These are phyloP conservation scores for Sambucus nigra DNA, from an alignment of 129 eudicot genomes.

Conservation along the genomic window DNA sequence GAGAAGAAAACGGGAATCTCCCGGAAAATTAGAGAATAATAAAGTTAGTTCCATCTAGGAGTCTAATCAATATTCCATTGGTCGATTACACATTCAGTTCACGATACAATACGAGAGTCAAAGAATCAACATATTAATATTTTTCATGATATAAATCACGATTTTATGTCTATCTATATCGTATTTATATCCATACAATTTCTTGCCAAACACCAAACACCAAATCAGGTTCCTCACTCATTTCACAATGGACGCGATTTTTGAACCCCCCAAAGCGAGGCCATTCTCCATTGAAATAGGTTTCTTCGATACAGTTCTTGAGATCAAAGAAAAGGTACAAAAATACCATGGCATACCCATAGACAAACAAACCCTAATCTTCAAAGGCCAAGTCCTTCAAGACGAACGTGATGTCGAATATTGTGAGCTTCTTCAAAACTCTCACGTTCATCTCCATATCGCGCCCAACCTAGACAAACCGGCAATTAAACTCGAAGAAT, in stretches of 20 bases:
- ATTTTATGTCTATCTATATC: too few relatives aligned
- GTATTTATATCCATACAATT: too few relatives aligned
- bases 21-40: too few relatives aligned
- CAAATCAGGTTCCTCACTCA: neutral
- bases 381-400: neutral
- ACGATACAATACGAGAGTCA: too few relatives aligned
- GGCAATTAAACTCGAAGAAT: neutral
- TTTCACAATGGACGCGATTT: neutral
- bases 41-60: too few relatives aligned
- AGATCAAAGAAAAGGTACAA: neutral
- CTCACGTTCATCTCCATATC: conserved; percentile 31
- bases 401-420: neutral
- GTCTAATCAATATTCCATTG: too few relatives aligned
- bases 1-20: too few relatives aligned
- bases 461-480: neutral
- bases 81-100: too few relatives aligned
- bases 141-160: too few relatives aligned
- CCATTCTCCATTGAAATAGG: neutral
- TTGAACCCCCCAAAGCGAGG: neutral
- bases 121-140: too few relatives aligned
- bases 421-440: neutral
- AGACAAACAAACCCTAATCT: neutral
- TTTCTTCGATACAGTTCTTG: neutral
- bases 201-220: neutral
- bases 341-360: neutral